Base-by-base conservation (phyloP, 495 filamentous ascomycete genomes). In the Penicillium psychrofluorescens region DNA sequence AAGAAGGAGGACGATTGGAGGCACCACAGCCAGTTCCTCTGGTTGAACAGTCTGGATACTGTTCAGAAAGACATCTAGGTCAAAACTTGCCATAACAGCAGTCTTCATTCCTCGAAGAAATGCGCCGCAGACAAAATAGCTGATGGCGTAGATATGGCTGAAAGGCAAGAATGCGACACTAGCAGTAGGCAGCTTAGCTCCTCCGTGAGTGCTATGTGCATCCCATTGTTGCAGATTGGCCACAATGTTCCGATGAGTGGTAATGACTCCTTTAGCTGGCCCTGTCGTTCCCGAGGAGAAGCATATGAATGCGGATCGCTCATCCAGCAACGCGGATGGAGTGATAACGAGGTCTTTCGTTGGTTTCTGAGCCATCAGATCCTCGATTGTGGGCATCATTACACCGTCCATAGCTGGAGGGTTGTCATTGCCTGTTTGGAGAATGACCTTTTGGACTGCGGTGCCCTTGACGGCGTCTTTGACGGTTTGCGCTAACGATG, bases 121-220 rank as follows among this genome's bases (percentile, higher is more conserved):
- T 15, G 49, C 48, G 12, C 56, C 53, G 15, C 55, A 59, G 38
- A 59, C 46, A 27, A 45, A 59, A 5, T 53, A 22, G 34, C 48
- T 56, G 4, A 59, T 40, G 62, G 83, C 84, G 53, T 91, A 95
- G 50, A 94, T 89, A 58, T 95, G 89, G 57, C 86, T 94, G 62
- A 95, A 90, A 1, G 90, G 90, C 13, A 95, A 62, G 48, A 95
- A 80, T 7, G 80, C 86, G 16, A 95, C 22, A 22, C 22, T 55
- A 15, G 88, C 61, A 29, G 66, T 76, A 48, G 87, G 81, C 0
- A 79, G 77, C 11, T 75, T 52, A 6, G 6, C 44, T 29, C 13
- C 39, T 44, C 31, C 53, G 53, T 7, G 44, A 34, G 6, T 42
- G 33, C 7, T 44, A 7, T 50, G 32, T 4, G 42, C 31, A 10